Evolutionary conservation across 1,284 basidiomycete species (phyloP).

Genomic region (Boletus albobrunnescens): DNA sequence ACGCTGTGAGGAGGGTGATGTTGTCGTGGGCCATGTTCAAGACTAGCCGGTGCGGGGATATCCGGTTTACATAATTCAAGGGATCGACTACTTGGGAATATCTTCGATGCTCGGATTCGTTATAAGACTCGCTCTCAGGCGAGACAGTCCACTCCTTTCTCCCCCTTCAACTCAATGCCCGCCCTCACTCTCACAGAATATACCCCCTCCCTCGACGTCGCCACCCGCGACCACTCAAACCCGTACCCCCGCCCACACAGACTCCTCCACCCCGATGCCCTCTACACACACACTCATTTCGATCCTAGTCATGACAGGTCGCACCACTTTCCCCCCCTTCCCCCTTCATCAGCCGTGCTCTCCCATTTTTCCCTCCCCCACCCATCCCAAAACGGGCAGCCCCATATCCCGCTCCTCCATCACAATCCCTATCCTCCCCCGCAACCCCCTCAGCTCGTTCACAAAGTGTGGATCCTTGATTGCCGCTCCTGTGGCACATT

Average conservation of each 20-base stretch:
- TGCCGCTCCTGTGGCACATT: conserved; percentile 73
- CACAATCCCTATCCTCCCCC: conserved; percentile 41
- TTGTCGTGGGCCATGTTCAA: conserved; percentile 38
- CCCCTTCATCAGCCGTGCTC: conserved; percentile 23
- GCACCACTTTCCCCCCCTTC: too few relatives aligned
- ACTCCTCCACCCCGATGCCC: conserved; percentile 11
- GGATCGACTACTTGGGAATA: conserved; percentile 33
- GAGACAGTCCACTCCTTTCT: conserved; percentile 31
- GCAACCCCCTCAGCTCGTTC: conserved; percentile 42
- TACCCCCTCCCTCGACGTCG: conserved; percentile 1
- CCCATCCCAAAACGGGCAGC: conserved; percentile 22
- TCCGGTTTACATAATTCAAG: conserved; percentile 30
- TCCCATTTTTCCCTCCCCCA: conserved; percentile 24
- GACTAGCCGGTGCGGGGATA: conserved; percentile 18
- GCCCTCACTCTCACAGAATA: conserved; percentile 23
- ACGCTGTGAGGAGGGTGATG: conserved; percentile 53
- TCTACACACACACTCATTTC: conserved; percentile 34
- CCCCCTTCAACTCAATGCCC: conserved; percentile 23
- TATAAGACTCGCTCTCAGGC: conserved; percentile 38
- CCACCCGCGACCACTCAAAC: conserved; percentile 11
- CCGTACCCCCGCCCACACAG: conserved; percentile 25
- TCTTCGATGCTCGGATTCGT: conserved; percentile 29
- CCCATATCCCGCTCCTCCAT: conserved; percentile 28
- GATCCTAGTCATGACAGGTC: too few relatives aligned
- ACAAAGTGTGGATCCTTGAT: conserved; percentile 78